Evolutionary conservation across 2,329 filamentous ascomycete genomes (phyloP), one percentile per base, ranked within the genome.

Genomic region (Pezizomycotina sp.): DNA sequence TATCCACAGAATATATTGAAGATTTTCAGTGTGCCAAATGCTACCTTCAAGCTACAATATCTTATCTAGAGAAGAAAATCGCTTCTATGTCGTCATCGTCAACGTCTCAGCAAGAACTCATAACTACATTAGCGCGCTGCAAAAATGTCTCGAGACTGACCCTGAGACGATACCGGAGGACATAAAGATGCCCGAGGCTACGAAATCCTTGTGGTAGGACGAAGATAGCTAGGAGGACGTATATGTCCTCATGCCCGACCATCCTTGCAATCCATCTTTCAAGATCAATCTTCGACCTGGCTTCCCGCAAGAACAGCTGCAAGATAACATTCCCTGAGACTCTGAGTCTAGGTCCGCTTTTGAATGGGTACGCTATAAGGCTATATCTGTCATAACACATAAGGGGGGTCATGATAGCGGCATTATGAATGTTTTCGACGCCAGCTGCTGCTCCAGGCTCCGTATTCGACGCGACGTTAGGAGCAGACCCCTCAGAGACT

Each of bases 1-100:
- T 98, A 48, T 92, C 92, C 59, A 82, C 81, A 0, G 89, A 98
- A 57, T 77, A 83, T 55, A 93, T 98, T 47, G 86, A 95, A 46
- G 89, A 92, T 55, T 98, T 91, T 63, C 84, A 80, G 49, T 98
- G 89, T 60, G 89, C 93, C 51, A 79, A 74, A 58, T 98, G 89
- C 54, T 73, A 83, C 14, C 64, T 98, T n/a, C 59, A 80, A 27
- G 78, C 92, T 55, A 83, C 83, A 3, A 60, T 80, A 34, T 63
- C 72, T 19, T 58, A 66, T 32, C 69, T 81, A 46, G 62, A 70
- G 44, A 60, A 63, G 5, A 72, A 82, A 45, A 54, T 76, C 21
- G 57, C 61, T 21, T 67, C 27, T 5, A 23, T 16, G 22, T 21
- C 35, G 1, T 19, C 25, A 14, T 22, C 15, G 9, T 27, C 21